Base-by-base conservation (phyloP, 805 yeast genomes). In the fission yeast (Schizosaccharomyces pombe) region DNA sequence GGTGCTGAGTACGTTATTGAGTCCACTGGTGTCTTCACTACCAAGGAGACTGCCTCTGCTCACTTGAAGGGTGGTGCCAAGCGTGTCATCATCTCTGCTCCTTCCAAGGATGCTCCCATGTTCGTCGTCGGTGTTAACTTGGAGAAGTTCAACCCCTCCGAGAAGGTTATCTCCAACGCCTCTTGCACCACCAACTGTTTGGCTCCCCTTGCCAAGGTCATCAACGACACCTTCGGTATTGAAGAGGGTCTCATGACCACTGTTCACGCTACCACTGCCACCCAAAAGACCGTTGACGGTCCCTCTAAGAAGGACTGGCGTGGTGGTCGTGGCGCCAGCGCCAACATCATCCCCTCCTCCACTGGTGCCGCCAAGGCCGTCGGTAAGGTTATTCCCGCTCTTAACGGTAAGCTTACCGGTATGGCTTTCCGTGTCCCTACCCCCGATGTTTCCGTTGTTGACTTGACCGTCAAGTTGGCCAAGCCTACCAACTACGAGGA, bases 331-430 rank as follows among this genome's bases (percentile, higher is more conserved):
- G 82, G 94, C 64, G 94, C 94, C 68, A 81, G 89, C 59, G 93
- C 87, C 68, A 85, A 85, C 82, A 83, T 85, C 70, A 85, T 85
- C 63, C 95, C 95, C 67, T 84, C 94, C 43, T 82, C 94, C 60
- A 85, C 95, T 60, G 95, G 95, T 79, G 95, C 95, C 65, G 95
- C 95, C 67, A 85, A 85, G 80, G 94, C 94, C 61, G 95, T 85
- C 64, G 94, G 94, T 70, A 84, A 84, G 78, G 94, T 85, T 64
- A 80, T 85, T 65, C 95, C 95, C 61, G 80, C 75, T 65, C 77
- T 85, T 65, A 80, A 81, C 73, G 95, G 95, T 67, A 85, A 84
- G 75, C 80, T 85, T 70, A 85, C 95, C 62, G 95, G 95, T 76
- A 75, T 85, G 79, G 79, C 94, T 59, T 74, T 85, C 73, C 82